Conservation (phyloP, 163 green algal species). For the Scenedesmus sp. region DNA sequence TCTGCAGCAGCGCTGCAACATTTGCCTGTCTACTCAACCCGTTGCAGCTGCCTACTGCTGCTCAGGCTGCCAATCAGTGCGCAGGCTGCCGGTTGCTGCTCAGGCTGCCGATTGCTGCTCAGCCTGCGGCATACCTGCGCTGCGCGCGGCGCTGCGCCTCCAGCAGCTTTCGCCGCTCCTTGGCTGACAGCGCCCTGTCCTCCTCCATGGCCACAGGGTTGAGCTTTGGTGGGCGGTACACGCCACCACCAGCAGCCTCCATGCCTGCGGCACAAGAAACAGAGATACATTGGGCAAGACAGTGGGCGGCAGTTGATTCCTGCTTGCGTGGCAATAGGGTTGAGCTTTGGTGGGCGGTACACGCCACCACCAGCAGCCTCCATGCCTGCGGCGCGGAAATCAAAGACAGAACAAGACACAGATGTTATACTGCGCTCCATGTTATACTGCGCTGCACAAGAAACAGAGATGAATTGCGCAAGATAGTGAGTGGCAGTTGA, state of each 20-base stretch:
- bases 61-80: too few species aligned
- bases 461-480: too few species aligned
- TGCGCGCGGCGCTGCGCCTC: constrained; percentile 65
- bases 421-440: too few species aligned
- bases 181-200: constrained; percentile 47
- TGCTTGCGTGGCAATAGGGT: constrained; percentile 85
- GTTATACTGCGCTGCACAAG: not conserved
- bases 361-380: constrained; percentile 59
- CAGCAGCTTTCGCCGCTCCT: constrained; percentile 63
- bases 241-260: constrained; percentile 59
- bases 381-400: not conserved
- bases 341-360: constrained; percentile 93
- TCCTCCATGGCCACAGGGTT: constrained; percentile 88
- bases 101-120: not conserved
- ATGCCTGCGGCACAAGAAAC: not conserved
- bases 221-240: constrained; percentile 94
- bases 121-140: constrained; percentile 50
- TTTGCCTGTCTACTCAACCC: too few species aligned
- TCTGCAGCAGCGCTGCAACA: too few species aligned
- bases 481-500: too few species aligned
- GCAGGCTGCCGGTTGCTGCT: too few species aligned
- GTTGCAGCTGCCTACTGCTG: too few species aligned
- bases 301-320: too few species aligned
- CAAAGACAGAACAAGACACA: too few species aligned
- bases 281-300: too few species aligned